Evolutionary conservation across 2,329 filamentous ascomycete genomes (phyloP).

Genomic region (Ophiostoma montium): DNA sequence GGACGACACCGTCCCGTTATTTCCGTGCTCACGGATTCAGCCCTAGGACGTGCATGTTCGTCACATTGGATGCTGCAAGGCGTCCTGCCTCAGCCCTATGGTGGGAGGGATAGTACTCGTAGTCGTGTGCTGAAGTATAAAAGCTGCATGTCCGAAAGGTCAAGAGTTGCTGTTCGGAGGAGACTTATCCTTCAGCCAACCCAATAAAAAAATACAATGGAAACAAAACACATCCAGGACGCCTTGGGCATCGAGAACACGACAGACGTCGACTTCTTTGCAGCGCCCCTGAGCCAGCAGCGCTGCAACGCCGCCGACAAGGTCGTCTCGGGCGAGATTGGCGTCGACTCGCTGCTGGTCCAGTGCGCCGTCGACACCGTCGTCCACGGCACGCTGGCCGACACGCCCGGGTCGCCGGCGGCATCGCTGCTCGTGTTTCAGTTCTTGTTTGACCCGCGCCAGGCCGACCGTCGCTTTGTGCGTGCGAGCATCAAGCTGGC

Average conservation of each 20-base stretch:
- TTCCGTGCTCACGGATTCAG: too few species aligned
- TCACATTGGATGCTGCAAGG: too few species aligned
- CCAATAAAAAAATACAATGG: too few species aligned
- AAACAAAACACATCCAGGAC: too few species aligned
- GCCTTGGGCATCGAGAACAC: not conserved
- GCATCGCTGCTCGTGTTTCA: constrained; percentile 2
- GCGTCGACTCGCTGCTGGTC: not conserved
- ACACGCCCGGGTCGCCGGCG: not conserved
- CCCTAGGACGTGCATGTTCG: too few species aligned
- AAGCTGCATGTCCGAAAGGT: not conserved
- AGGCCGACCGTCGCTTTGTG: not conserved
- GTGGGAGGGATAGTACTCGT: too few species aligned
- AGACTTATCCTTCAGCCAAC: too few species aligned
- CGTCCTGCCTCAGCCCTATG: too few species aligned
- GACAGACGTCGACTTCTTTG: not conserved
- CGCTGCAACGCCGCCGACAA: not conserved
- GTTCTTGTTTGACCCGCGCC: not conserved
- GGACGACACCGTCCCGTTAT: too few species aligned
- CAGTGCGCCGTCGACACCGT: constrained; percentile 1
- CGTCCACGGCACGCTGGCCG: constrained; percentile 3
- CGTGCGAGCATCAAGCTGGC: not conserved
- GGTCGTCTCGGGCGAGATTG: not conserved
- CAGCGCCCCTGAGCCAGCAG: not conserved
- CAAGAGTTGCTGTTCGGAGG: too few species aligned
- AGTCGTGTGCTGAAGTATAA: not conserved